Percentiles rank a stretch among this genome's conserved stretches.
Evolutionary conservation across 2,329 filamentous ascomycete genomes (phyloP).

Genomic region (Fusarium sp.): DNA sequence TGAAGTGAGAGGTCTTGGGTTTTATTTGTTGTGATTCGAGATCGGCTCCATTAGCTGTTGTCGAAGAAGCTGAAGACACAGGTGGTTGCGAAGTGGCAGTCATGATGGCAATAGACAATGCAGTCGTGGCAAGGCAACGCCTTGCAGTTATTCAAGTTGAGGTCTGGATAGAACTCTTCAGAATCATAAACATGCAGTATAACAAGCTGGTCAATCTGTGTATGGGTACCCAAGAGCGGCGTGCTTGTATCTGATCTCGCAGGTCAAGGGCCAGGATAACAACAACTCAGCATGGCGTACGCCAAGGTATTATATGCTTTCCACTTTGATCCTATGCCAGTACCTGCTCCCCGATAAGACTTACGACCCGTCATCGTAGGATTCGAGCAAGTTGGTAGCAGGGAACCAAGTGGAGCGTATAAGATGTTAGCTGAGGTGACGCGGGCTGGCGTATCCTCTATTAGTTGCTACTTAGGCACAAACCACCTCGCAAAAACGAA

Average conservation of each 20-base stretch:
- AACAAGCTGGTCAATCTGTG: neutral
- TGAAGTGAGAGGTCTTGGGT: slow-evolving; percentile 60
- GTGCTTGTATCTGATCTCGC: neutral
- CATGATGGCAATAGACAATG: slow-evolving; percentile 11
- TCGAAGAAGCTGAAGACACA: slow-evolving; percentile 41
- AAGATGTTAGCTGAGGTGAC: slow-evolving; percentile 13
- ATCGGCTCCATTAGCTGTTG: slow-evolving; percentile 51
- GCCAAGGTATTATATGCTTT: slow-evolving; percentile 31
- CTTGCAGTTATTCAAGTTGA: slow-evolving; percentile 1
- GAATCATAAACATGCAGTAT: slow-evolving; percentile 1
- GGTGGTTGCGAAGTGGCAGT: slow-evolving; percentile 27
- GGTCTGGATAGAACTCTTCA: neutral
- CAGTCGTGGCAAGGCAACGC: neutral
- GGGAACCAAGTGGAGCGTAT: slow-evolving; percentile 8
- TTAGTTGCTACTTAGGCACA: neutral
- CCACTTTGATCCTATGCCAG: neutral
- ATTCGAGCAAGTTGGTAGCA: slow-evolving; percentile 6
- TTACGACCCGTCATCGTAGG: slow-evolving; percentile 18
- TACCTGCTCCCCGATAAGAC: slow-evolving; percentile 17
- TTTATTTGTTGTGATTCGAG: slow-evolving; percentile 58
- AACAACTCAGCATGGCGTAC: neutral
- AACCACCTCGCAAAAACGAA: slow-evolving; percentile 10
- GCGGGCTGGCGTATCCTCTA: slow-evolving; percentile 20
- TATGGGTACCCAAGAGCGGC: neutral
- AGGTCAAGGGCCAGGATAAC: neutral